Conservation (phyloP, 495 filamentous ascomycete genomes). For the Geopyxis carbonaria region DNA sequence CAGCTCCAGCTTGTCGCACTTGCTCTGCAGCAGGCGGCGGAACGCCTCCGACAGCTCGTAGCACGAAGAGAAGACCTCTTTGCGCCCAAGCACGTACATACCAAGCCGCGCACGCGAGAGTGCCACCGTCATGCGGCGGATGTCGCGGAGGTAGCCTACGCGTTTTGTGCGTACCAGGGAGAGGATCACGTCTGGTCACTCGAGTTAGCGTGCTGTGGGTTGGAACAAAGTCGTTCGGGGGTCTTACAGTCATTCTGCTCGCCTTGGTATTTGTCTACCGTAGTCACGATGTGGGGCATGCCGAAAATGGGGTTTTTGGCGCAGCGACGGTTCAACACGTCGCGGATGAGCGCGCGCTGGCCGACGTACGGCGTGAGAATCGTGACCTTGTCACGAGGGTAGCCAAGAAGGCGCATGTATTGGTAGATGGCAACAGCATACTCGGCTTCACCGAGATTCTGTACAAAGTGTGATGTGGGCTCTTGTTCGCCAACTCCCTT, state of each 20-base stretch:
- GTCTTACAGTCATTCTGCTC: slow-evolving; percentile 96
- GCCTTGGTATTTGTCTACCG: slow-evolving; percentile 96
- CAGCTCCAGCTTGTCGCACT: slow-evolving; percentile 61
- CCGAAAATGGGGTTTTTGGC: slow-evolving; percentile 72
- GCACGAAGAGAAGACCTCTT: slow-evolving; percentile 74
- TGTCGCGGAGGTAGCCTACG: slow-evolving; percentile 85
- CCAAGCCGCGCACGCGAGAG: slow-evolving; percentile 84
- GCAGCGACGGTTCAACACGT: slow-evolving; percentile 77
- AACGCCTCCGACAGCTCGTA: slow-evolving; percentile 80
- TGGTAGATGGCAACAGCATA: slow-evolving; percentile 90
- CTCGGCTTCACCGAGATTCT: slow-evolving; percentile 93
- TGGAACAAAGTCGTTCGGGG: neutral
- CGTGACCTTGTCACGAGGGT: slow-evolving; percentile 77
- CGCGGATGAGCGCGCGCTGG: slow-evolving; percentile 77
- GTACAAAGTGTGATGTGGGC: slow-evolving; percentile 89
- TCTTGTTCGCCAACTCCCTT: slow-evolving; percentile 78
- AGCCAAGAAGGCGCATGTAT: slow-evolving; percentile 94
- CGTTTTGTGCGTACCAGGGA: slow-evolving; percentile 75
- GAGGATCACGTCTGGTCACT: slow-evolving; percentile 62
- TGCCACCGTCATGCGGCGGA: slow-evolving; percentile 89
- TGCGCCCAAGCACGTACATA: slow-evolving; percentile 81
- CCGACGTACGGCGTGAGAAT: slow-evolving; percentile 91
- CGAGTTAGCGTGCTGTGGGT: slow-evolving; percentile 1
- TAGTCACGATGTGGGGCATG: slow-evolving; percentile 73
- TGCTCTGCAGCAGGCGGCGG: slow-evolving; percentile 45